phyloP scores from a whole-genome alignment of 768 basidiomycete species.

The Tylopilus balloui region DNA sequence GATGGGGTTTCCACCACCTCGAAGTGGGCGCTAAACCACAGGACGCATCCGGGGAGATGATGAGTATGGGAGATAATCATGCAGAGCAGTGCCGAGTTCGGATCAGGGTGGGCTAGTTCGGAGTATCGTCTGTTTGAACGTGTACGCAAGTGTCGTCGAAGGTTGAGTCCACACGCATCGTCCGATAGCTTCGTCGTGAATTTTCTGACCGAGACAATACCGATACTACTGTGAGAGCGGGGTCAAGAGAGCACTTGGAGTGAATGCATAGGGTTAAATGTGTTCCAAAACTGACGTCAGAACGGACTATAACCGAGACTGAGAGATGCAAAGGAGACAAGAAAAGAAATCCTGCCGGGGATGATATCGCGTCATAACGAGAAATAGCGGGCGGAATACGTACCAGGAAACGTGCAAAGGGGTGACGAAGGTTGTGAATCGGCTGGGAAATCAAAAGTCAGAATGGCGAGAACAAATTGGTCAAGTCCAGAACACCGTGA shows the following conservation, averaged over 20 bases:
- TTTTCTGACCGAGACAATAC: slow-evolving; percentile 14
- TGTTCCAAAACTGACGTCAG: background rate
- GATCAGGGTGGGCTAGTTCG: slow-evolving; percentile 10
- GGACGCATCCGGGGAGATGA: slow-evolving; percentile 4
- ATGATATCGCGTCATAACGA: background rate
- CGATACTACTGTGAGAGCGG: background rate
- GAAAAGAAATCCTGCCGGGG: background rate
- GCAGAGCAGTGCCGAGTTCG: slow-evolving; percentile 7
- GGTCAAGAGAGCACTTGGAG: background rate
- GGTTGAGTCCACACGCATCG: slow-evolving; percentile 8
- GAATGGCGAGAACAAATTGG: background rate
- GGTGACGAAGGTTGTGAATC: slow-evolving; percentile 15
- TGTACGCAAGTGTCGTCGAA: slow-evolving; percentile 8
- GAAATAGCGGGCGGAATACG: too few relatives aligned
- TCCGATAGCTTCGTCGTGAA: slow-evolving; percentile 1
- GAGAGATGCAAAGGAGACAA: background rate
- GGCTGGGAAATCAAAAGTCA: background rate
- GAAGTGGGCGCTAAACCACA: slow-evolving; percentile 3
- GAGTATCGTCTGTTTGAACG: slow-evolving; percentile 10
- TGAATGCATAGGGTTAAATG: background rate
- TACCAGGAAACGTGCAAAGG: slow-evolving; percentile 10
- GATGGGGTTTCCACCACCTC: slow-evolving; percentile 10
- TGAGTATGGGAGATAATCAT: background rate
- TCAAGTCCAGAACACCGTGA: background rate
- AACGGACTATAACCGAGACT: slow-evolving; percentile 2